Evolutionary conservation across 1,284 basidiomycete species (phyloP), one percentile per base, ranked within the genome.

Genomic region (Hortiboletus rubellus): DNA sequence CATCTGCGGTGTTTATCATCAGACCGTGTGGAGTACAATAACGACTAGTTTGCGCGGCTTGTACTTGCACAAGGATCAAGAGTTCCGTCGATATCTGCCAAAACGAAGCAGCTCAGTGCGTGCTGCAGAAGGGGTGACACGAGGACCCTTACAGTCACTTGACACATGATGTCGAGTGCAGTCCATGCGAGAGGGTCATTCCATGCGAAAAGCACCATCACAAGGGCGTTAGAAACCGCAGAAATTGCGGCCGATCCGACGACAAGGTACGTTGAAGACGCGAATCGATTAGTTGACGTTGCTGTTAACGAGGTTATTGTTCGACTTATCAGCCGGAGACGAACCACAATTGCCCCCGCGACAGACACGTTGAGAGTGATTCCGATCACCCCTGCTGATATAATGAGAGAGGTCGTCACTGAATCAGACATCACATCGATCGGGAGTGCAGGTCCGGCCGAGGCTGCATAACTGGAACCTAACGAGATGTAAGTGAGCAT

Each of bases 211-310:
- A 54, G 34, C 8, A 11, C 45, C n/a, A 60, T 9, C 15, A 54
- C 4, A 10, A 38, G 18, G 24, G 17, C 38, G 12, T 18, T 24
- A 3, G 11, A 11, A 17, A 24, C 14, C 3, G 45, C n/a, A 7
- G 22, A 41, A 1, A 60, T 45, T 22, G 37, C 46, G 5, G 49
- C 56, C 3, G 57, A 54, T 48, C 59, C 57, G 14, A 59, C 3
- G 12, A 59, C 11, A 9, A 54, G n/a, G 9, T 46, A 51, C 24
- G 58, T 44, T 4, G 56, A 41, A 6, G 51, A 36, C 6, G 12
- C 10, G n/a, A 36, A 43, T 37, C 36, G 30, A 48, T 58, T 58
- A 14, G 30, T 33, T 7, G n/a, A 11, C 6, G 36, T 45, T 2
- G 17, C n/a, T 3, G 17, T 50, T n/a, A 40, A 22, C 11, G 46